A percentile compares a stretch with the other conserved stretches of the same genome.
phyloP scores from a whole-genome alignment of 2,329 filamentous ascomycete species.

The Monilinia aucupariae region DNA sequence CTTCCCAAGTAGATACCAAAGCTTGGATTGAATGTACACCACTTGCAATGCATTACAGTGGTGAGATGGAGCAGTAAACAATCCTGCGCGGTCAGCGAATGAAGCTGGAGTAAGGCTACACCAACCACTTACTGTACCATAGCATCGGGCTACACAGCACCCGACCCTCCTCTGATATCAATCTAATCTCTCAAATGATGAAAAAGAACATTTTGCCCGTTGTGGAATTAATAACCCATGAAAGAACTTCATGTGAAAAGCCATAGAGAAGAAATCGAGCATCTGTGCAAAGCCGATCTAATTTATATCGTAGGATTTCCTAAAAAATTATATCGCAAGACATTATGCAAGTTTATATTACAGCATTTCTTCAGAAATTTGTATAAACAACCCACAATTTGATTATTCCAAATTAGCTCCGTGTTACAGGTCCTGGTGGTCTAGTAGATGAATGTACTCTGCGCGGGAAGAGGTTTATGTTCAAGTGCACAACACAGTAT shows the following conservation, averaged over 20 bases:
- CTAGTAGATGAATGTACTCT: no score
- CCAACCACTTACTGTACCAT: neutral
- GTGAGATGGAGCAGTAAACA: neutral
- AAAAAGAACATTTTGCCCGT: neutral
- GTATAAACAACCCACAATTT: no score
- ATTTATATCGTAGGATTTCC: neutral
- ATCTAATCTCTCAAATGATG: neutral
- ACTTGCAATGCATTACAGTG: conserved; percentile 1
- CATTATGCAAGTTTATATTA: no score
- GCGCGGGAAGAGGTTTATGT: no score
- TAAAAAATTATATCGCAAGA: no score
- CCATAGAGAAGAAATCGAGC: neutral
- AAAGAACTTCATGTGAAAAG: neutral
- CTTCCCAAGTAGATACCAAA: neutral
- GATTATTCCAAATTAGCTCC: no score
- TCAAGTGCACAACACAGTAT: no score
- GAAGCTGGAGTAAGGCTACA: conserved; percentile 7
- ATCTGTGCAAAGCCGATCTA: neutral
- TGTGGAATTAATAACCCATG: neutral
- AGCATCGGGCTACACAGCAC: neutral
- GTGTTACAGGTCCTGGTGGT: no score
- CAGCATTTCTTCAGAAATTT: no score
- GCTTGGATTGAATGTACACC: neutral
- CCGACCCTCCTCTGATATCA: neutral
- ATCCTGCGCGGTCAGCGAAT: conserved; percentile 5